Evolutionary conservation across 495 filamentous ascomycete species (phyloP).

Genomic region (Elasticomyces elasticus): DNA sequence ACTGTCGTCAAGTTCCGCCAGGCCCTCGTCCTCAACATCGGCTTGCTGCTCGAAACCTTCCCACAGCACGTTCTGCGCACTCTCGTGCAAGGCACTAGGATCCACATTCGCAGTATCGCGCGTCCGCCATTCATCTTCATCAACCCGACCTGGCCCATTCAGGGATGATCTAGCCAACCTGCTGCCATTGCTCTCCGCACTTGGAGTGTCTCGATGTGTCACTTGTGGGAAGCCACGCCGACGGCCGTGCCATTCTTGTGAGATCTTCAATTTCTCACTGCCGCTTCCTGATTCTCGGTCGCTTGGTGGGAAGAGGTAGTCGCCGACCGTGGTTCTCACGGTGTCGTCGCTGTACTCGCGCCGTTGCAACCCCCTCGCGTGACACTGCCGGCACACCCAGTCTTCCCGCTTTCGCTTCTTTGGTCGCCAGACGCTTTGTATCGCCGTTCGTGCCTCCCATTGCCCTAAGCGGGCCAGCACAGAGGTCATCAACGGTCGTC

Average conservation of each 20-base stretch:
- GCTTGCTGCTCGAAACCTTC: slow-evolving; percentile 2
- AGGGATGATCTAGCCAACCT: neutral
- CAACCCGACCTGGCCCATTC: neutral
- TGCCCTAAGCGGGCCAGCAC: slow-evolving; percentile 14
- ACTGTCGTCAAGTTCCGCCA: neutral
- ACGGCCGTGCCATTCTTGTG: neutral
- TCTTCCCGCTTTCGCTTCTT: slow-evolving; percentile 13
- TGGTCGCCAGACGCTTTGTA: slow-evolving; percentile 7
- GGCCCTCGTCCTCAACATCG: neutral
- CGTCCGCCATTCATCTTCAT: neutral
- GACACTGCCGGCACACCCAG: slow-evolving; percentile 7
- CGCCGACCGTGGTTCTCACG: neutral
- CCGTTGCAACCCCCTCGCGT: slow-evolving; percentile 3
- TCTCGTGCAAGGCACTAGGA: neutral
- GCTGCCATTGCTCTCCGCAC: too few relatives aligned
- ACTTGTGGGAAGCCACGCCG: neutral
- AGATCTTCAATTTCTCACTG: neutral
- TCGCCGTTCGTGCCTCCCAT: neutral
- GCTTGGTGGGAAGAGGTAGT: neutral
- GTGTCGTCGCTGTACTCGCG: slow-evolving; percentile 10
- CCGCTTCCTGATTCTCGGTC: neutral
- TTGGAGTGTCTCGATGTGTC: too few relatives aligned
- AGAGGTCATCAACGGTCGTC: slow-evolving; percentile 13
- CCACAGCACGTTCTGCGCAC: slow-evolving; percentile 1
- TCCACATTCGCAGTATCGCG: neutral